Base-by-base conservation (phyloP, 2,329 filamentous ascomycete species). In the Colletotrichum simmondsii region DNA sequence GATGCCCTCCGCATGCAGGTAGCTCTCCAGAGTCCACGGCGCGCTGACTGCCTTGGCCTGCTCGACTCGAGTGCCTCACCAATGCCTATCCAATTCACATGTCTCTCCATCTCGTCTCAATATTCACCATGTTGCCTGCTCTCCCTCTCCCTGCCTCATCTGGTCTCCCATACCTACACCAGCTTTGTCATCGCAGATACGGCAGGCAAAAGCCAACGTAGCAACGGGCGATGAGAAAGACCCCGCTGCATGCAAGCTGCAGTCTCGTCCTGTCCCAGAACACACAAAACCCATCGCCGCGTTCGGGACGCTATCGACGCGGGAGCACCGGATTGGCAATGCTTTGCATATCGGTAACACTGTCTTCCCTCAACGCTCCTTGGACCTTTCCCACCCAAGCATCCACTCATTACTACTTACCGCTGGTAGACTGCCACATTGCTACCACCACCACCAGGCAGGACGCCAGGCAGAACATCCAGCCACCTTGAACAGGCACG, bases 231-330 rank as follows among this genome's bases (percentile, higher is more conserved):
- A 53, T 24, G 61, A 49, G 46, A 30, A 24, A 56, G 30, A 35
- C 37, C 54, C 59, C 65, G 32, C 42, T 56, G 46, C 60, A 59
- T 60, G 69, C 69, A 69, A 60, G 58, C 46, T 49, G 49, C 46
- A 35, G 1, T 32, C 12, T 52, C 35, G 49, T 53, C 52, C 24
- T 54, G 52, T 49, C 52, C n/a, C 22, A 54, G 52, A 35, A 35
- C 32, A 26, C 12, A 22, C 58, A 11, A 11, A 22, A 28, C n/a
- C 12, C 35, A 4, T 52, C 58, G 53, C 65, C 65, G 68, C 63
- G 35, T 71, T 68, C 63, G 54, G 65, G 30, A 57, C 65, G 54
- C 60, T 60, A 65, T 69, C 49, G 65, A 72, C 30, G 70, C 59
- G 53, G 42, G 54, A 63, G 59, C 54, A 60, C 65, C 52, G 28